A percentile compares a stretch with the other conserved stretches of the same genome.
phyloP scores from a whole-genome alignment of 768 basidiomycete species.

The Dacryopinax primogenitus region DNA sequence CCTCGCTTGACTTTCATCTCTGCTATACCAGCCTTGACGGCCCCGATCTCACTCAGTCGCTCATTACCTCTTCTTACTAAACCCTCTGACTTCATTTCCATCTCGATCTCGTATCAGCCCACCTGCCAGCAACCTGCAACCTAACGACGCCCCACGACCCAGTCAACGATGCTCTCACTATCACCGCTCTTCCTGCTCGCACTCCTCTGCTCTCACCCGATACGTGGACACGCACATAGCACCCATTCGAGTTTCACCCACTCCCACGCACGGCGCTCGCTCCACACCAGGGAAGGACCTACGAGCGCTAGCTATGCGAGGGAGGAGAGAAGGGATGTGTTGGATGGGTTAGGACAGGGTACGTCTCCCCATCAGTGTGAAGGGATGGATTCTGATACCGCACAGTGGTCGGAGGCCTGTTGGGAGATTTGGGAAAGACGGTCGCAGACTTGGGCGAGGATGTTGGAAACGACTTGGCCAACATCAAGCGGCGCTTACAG shows the following conservation, averaged over 20 bases:
- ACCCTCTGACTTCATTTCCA: background rate
- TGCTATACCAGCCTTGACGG: conserved; percentile 9
- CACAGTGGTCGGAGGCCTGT: background rate
- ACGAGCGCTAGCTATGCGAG: background rate
- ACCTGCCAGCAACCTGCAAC: background rate
- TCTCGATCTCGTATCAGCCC: background rate
- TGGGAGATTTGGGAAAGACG: background rate
- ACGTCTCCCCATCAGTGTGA: background rate
- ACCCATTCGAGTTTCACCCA: conserved; percentile 31
- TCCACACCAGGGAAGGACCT: conserved; percentile 4
- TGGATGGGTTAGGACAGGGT: background rate
- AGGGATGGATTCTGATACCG: background rate
- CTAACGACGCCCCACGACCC: no score
- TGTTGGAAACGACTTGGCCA: background rate
- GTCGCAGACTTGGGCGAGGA: background rate
- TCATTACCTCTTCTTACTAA: background rate
- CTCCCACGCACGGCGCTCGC: conserved; percentile 29
- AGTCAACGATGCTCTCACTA: conserved; percentile 9
- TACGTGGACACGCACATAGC: conserved; percentile 22
- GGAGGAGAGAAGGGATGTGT: background rate
- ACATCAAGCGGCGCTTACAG: no score
- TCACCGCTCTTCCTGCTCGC: background rate
- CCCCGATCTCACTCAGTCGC: background rate
- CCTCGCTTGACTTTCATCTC: background rate
- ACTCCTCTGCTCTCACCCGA: background rate